Base-by-base conservation (phyloP, 2,329 filamentous ascomycete genomes). In the Dichotomopilus funicola region DNA sequence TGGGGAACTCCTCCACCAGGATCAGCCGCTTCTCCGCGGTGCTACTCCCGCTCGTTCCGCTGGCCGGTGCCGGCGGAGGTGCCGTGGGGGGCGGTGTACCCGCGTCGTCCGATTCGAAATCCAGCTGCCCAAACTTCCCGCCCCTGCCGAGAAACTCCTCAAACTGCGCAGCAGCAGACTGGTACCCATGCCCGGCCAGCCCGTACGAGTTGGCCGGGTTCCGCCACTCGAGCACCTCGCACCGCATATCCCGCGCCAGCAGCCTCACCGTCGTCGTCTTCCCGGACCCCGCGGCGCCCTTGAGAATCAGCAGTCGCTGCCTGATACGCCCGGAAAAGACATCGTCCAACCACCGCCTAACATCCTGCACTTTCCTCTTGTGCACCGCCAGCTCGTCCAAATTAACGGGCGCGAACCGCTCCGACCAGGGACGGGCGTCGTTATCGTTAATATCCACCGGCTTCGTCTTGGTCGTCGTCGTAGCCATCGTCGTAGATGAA, bases 361-460 rank as follows among this genome's bases (percentile, higher is more conserved):
- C 91, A 71, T 97, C 91, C 2, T 82, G 73, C 5, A 97, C 88
- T 70, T 99, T 99, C 64, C 83, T 94, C 75, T 95, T 96, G 70
- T 99, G 91, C 13, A 99, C 92, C 0, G 88, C 92, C 46, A 99
- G 75, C 72, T 97, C 92, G 12, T 91, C 85, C 10, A 96, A 70
- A 62, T 81, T 87, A 2, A 70, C 65, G 0, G 92, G 92, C 2
- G 82, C 85, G 70, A 90, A 97, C 62, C 85, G 83, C 63, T 96
- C 91, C 12, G 88, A 88, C 92, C 92, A 97, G 3, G 92, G 91
- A 51, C 87, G 80, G 49, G 77, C 71, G 61, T 90, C 86, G 38
- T 54, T 35, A 10, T 81, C 76, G 49, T 76, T 73, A 3, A 27
- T 3, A 27, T 27, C 19, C 19, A 27, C 19, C 19, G 19, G 19